These are phyloP conservation scores for Corylus avellana DNA, from an alignment of 306 rosid species.

Conservation along the genomic window DNA sequence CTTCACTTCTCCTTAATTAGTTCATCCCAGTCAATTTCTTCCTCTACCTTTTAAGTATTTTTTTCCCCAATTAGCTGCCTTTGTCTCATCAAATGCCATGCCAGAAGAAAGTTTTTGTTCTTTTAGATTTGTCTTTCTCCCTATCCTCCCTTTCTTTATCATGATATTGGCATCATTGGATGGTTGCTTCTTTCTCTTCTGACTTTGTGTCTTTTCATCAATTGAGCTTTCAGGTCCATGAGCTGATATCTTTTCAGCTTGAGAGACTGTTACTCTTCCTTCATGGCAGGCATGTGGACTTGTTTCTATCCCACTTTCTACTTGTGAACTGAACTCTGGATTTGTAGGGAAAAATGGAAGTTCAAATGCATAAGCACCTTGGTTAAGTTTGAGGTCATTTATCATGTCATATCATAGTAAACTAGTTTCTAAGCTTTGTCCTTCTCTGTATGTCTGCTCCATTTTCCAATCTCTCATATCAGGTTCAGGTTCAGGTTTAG, in stretches of 20 bases:
- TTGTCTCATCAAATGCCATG: conserved; percentile 2
- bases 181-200: background rate
- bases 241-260: no score
- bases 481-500: background rate
- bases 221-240: background rate
- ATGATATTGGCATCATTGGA: background rate
- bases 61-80: background rate
- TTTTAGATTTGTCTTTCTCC: background rate
- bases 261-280: no score
- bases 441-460: background rate
- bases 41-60: conserved; percentile 11
- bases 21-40: conserved; percentile 45
- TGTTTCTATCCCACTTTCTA: background rate
- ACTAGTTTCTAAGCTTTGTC: background rate
- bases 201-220: conserved; percentile 15
- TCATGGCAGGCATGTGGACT: background rate
- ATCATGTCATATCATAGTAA: background rate
- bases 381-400: background rate
- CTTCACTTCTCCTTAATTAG: conserved; percentile 30
- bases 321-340: background rate
- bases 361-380: background rate
- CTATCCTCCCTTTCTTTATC: background rate
- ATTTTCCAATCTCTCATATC: background rate
- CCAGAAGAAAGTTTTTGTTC: background rate
- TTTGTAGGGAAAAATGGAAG: background rate